These are phyloP conservation scores for Amauroascus verrucosus DNA, from an alignment of 2,329 filamentous ascomycete genomes.

Conservation along the genomic window DNA sequence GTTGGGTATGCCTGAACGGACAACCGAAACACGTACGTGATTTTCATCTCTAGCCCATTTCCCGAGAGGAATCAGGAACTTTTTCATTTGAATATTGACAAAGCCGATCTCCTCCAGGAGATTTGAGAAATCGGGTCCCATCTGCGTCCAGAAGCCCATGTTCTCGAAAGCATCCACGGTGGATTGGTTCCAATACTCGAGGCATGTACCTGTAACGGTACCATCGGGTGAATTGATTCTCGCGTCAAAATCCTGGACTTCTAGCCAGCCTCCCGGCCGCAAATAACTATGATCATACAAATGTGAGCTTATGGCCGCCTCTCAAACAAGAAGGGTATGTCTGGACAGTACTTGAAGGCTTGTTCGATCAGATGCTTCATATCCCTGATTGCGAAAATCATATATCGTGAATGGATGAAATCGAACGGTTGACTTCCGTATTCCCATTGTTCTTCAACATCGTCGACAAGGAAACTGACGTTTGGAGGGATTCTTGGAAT, in stretches of 20 bases:
- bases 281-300: constrained; percentile 13
- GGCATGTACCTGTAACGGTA: constrained; percentile 16
- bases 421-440: constrained; percentile 43
- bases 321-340: background rate
- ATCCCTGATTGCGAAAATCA: constrained; percentile 45
- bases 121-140: constrained; percentile 14
- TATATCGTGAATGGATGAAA: constrained; percentile 45
- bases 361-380: constrained; percentile 28
- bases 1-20: constrained; percentile 14
- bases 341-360: constrained; percentile 1
- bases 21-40: constrained; percentile 13
- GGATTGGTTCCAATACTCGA: constrained; percentile 10
- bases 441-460: constrained; percentile 51
- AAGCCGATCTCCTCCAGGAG: constrained; percentile 22
- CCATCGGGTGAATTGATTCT: constrained; percentile 23
- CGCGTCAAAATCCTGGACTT: constrained; percentile 31
- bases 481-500: constrained; percentile 46
- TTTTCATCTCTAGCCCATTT: constrained; percentile 22
- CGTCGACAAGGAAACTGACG: constrained; percentile 51
- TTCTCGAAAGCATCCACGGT: constrained; percentile 7
- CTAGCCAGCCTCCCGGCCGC: constrained; percentile 36
- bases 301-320: background rate
- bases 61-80: constrained; percentile 22
- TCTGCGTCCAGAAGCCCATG: constrained; percentile 7
- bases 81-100: constrained; percentile 18